Percentiles rank a stretch among this genome's conserved stretches.
Conservation (phyloP, 1,139 yeast genomes). For the Yamadazyma conglobata region DNA sequence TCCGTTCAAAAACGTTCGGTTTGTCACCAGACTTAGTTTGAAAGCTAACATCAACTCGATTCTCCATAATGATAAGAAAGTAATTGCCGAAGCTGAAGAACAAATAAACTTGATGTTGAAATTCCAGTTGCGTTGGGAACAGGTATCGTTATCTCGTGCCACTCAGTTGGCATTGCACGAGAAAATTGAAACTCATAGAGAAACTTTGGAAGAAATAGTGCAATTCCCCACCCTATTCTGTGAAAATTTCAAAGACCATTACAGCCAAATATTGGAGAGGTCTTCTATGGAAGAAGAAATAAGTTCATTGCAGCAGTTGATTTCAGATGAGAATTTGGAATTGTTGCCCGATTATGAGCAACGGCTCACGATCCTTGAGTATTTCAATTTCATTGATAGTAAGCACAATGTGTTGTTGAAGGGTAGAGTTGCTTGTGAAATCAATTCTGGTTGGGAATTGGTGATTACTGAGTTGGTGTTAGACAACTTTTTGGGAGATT, state of each 20-base stretch:
- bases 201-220: constrained; percentile 33
- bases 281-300: constrained; percentile 49
- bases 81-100: constrained; percentile 37
- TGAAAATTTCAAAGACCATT: constrained; percentile 47
- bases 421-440: constrained; percentile 85
- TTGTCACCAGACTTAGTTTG: constrained; percentile 45
- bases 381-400: constrained; percentile 72
- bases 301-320: constrained; percentile 51
- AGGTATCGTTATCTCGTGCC: constrained; percentile 38
- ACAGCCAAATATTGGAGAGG: constrained; percentile 43
- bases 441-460: constrained; percentile 88
- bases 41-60: constrained; percentile 41
- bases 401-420: constrained; percentile 75
- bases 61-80: constrained; percentile 40
- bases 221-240: constrained; percentile 28
- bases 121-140: constrained; percentile 46
- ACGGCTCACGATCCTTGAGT: constrained; percentile 70
- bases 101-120: constrained; percentile 39
- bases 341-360: constrained; percentile 92
- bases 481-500: constrained; percentile 89
- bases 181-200: constrained; percentile 41
- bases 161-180: constrained; percentile 55
- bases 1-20: constrained; percentile 45
- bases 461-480: constrained; percentile 83
- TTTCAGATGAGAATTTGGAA: constrained; percentile 86